These are phyloP conservation scores for Platanthera zijinensis DNA, from an alignment of 106 monocot species.

Conservation along the genomic window DNA sequence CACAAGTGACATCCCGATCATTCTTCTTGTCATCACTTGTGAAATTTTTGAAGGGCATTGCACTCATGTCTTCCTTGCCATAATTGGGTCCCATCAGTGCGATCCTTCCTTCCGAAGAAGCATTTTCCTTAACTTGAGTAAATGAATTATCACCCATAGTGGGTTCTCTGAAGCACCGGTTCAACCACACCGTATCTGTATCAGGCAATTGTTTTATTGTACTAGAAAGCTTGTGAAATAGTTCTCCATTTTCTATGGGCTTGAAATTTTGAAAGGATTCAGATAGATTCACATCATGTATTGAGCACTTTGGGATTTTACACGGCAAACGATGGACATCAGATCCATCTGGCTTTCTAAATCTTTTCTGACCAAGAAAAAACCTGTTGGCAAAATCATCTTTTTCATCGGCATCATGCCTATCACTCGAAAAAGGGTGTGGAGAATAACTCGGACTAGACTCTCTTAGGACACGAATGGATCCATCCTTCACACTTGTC, in stretches of 20 bases:
- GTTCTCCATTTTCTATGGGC: not conserved
- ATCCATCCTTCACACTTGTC: conserved; percentile 1
- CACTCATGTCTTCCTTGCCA: not conserved
- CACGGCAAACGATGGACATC: not conserved
- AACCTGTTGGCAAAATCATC: not conserved
- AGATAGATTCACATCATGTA: not conserved
- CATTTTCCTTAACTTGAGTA: not conserved
- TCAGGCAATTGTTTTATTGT: not conserved
- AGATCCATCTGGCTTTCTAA: not conserved
- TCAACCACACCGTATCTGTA: not conserved
- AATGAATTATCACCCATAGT: not conserved
- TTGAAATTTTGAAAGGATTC: not conserved
- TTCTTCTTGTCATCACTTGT: not conserved
- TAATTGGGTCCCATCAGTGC: not conserved
- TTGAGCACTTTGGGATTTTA: not conserved
- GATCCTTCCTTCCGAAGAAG: not conserved
- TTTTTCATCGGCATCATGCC: not conserved
- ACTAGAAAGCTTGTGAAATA: not conserved
- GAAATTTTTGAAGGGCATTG: not conserved
- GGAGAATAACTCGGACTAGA: not conserved
- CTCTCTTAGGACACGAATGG: not conserved
- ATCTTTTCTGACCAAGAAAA: not conserved
- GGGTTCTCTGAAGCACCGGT: not conserved
- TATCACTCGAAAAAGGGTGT: not conserved
- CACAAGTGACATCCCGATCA: not conserved